These are phyloP conservation scores for Saccharomyces uvarum DNA, from an alignment of 1,139 yeast species.

Conservation along the genomic window DNA sequence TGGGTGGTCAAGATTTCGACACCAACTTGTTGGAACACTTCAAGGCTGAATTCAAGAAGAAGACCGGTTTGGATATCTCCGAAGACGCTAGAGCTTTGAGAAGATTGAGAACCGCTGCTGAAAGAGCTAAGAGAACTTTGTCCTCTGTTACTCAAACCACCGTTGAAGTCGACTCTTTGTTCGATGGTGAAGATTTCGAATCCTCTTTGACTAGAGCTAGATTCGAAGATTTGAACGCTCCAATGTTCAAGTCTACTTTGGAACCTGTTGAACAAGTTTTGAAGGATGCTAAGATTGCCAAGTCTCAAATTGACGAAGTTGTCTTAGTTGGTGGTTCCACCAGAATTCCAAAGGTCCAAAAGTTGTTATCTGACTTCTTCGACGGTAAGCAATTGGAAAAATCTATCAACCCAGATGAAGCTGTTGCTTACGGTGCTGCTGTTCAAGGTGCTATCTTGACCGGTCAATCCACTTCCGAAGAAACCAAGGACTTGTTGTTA, in stretches of 20 bases:
- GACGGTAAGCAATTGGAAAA: conserved; percentile 95
- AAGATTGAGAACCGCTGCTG: conserved; percentile 98
- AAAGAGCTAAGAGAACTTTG: conserved; percentile 98
- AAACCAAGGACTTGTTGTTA: conserved; percentile 93
- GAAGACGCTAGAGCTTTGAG: conserved; percentile 92
- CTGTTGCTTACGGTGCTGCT: conserved; percentile 96
- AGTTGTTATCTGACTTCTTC: conserved; percentile 94
- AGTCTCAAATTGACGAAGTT: conserved; percentile 86
- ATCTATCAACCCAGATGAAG: conserved; percentile 98
- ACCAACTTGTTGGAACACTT: conserved; percentile 92
- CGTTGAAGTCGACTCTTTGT: conserved; percentile 92
- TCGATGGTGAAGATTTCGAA: conserved; percentile 94
- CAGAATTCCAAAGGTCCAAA: conserved; percentile 98
- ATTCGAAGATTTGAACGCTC: conserved; percentile 95
- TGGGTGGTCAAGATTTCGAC: conserved; percentile 99
- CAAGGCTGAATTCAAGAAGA: conserved; percentile 92
- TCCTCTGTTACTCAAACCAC: conserved; percentile 96
- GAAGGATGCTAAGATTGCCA: conserved; percentile 88
- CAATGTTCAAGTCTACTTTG: conserved; percentile 90
- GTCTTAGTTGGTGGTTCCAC: conserved; percentile 99
- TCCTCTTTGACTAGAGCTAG: conserved; percentile 97
- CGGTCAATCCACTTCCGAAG: conserved; percentile 94
- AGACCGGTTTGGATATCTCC: conserved; percentile 89
- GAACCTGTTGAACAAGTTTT: conserved; percentile 98
- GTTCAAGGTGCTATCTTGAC: conserved; percentile 98